Evolutionary conservation across 1,139 yeast species (phyloP).

Genomic region (Diutina neorugosa): DNA sequence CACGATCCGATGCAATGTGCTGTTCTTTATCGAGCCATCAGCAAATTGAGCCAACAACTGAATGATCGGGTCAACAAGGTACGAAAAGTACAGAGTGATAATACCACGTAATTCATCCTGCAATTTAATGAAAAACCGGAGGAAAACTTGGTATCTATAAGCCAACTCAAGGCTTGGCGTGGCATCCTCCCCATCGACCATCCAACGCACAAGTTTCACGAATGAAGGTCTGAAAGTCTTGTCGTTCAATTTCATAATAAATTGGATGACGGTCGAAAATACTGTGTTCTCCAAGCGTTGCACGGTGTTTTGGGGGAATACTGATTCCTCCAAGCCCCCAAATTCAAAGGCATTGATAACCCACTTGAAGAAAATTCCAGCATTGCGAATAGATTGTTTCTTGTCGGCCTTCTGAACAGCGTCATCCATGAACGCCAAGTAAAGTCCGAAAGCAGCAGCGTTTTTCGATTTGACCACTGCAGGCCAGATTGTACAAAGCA

Average conservation of each 20-base stretch:
- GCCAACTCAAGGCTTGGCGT: conserved; percentile 14
- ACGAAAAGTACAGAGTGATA: conserved; percentile 79
- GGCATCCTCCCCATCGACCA: conserved; percentile 70
- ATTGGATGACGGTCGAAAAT: conserved; percentile 48
- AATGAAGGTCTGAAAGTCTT: conserved; percentile 88
- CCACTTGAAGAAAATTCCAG: conserved; percentile 62
- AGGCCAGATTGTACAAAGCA: conserved; percentile 55
- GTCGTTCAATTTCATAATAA: conserved; percentile 86
- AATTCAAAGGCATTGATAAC: conserved; percentile 62
- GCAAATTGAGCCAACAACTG: conserved; percentile 39
- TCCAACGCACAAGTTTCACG: conserved; percentile 87
- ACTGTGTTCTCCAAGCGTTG: conserved; percentile 53
- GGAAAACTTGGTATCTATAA: conserved; percentile 53
- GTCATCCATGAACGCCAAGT: conserved; percentile 51
- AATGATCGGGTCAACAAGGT: conserved; percentile 63
- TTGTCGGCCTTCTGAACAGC: conserved; percentile 59
- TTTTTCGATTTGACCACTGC: conserved; percentile 22
- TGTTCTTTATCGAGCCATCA: conserved; percentile 27
- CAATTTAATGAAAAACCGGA: conserved; percentile 74
- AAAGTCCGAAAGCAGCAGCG: conserved; percentile 58
- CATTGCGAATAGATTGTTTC: conserved; percentile 59
- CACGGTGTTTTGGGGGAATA: conserved; percentile 37
- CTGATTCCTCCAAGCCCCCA: conserved; percentile 19
- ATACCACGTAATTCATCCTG: conserved; percentile 79
- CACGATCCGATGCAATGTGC: conserved; percentile 55